Base-by-base conservation (phyloP, 2,329 filamentous ascomycete species). In the Calonectria hawksworthii region DNA sequence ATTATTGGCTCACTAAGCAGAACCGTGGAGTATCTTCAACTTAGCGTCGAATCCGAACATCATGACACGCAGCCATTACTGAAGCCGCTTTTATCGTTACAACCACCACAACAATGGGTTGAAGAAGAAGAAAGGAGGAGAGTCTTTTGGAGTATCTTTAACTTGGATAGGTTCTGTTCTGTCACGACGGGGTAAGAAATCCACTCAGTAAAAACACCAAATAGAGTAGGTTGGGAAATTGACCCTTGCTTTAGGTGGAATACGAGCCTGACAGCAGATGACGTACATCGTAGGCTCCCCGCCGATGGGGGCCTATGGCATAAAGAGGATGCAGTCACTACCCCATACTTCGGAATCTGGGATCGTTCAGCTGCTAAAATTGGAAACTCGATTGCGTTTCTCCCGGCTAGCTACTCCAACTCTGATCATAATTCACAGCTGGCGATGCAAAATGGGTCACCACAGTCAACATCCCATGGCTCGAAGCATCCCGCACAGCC, bases 11-110 rank as follows among this genome's bases (percentile, higher is more conserved):
- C 81, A 5, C 51, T 83, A 11, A 83, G 79, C 1, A 73, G 82
- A 21, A 81, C 78, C 0, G 82, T 82, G 6, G 81, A 83, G 52
- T 83, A 82, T 23, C 77, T 82, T 2, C 81, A 83, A 47, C 78
- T 83, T 6, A 82, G 78, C 11, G 71, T 80, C 0, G 81, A 82
- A 38, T 81, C 11, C 70, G 80, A 1, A 72, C 83, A 51, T 34
- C 59, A 69, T 14, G 66, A 69, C 18, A 73, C 71, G 3, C 66
- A 73, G 10, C 66, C 66, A 8, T 14, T 73, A 2, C 47, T 73
- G 6, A 73, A 73, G 26, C 71, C 65, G 4, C 56, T 73, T 3
- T 7, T 64, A 6, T 73, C 66, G 1, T 21, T 73, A 14, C 56
- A 54, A 4, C 71, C 71, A 2, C 41, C 71, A 16, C 56, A 69